Evolutionary conservation across 768 basidiomycete species (phyloP).

Genomic region (Mycena vitilis): DNA sequence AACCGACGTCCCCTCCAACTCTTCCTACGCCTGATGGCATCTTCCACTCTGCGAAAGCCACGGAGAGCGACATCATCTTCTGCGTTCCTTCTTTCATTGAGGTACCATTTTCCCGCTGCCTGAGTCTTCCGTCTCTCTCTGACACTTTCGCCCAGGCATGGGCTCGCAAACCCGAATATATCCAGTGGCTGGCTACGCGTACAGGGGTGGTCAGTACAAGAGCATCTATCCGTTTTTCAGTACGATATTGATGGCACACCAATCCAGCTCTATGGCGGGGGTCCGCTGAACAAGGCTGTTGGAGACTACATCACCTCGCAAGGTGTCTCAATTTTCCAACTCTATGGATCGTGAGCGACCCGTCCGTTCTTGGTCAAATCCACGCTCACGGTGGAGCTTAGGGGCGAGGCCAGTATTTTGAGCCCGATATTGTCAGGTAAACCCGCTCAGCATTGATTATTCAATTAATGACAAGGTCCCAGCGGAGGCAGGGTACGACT

Average conservation of each 20-base stretch:
- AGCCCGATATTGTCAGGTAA: slow-evolving; percentile 35
- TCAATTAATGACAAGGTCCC: neutral
- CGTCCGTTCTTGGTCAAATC: neutral
- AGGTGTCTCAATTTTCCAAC: neutral
- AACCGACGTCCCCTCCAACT: slow-evolving; percentile 39
- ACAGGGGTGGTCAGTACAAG: slow-evolving; percentile 22
- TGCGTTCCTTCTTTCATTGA: slow-evolving; percentile 46
- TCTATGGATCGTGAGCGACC: slow-evolving; percentile 37
- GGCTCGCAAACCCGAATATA: slow-evolving; percentile 39
- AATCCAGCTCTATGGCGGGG: slow-evolving; percentile 49
- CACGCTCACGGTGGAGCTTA: neutral
- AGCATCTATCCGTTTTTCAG: neutral
- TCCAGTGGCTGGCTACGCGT: slow-evolving; percentile 30
- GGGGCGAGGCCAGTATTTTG: slow-evolving; percentile 32
- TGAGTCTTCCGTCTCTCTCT: neutral
- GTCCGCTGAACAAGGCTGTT: slow-evolving; percentile 43
- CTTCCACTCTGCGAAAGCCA: slow-evolving; percentile 36
- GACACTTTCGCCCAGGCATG: slow-evolving; percentile 36
- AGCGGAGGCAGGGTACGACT: slow-evolving; percentile 17
- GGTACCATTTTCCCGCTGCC: slow-evolving; percentile 42
- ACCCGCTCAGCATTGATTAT: neutral
- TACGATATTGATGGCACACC: neutral
- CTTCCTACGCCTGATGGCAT: slow-evolving; percentile 41
- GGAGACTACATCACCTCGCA: slow-evolving; percentile 7
- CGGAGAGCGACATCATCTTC: slow-evolving; percentile 40